A percentile compares a stretch with the other conserved stretches of the same genome.
These are phyloP conservation scores for Excoecaria agallocha DNA, from an alignment of 345 rosid species.

Conservation along the genomic window DNA sequence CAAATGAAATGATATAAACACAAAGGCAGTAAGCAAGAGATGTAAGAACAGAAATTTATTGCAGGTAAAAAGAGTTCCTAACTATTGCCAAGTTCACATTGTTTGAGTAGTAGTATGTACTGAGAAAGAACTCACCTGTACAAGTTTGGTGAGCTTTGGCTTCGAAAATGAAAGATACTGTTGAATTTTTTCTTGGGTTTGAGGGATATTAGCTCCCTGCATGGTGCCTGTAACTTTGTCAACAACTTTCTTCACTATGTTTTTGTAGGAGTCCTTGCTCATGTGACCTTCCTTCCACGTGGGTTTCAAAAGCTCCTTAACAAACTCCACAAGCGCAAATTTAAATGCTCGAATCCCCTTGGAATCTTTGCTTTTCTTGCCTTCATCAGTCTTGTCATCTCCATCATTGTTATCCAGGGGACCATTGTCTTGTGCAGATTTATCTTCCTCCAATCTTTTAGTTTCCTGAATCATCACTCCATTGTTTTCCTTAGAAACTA, in stretches of 20 bases:
- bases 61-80: background rate
- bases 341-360: constrained; percentile 78
- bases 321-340: constrained; percentile 81
- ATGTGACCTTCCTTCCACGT: constrained; percentile 92
- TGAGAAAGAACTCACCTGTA: constrained; percentile 55
- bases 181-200: constrained; percentile 85
- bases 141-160: constrained; percentile 88
- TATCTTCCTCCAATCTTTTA: constrained; percentile 39
- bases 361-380: constrained; percentile 68
- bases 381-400: constrained; percentile 52
- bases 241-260: constrained; percentile 91
- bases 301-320: constrained; percentile 91
- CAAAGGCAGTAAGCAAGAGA: background rate
- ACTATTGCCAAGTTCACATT: background rate
- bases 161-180: constrained; percentile 78
- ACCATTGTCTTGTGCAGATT: constrained; percentile 36
- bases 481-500: constrained; percentile 29
- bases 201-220: constrained; percentile 73
- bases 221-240: constrained; percentile 82
- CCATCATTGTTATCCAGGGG: constrained; percentile 42
- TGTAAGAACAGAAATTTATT: background rate
- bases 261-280: constrained; percentile 85
- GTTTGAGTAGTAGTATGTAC: background rate
- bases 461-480: constrained; percentile 37
- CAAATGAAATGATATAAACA: background rate